Base-by-base conservation (phyloP, 805 yeast species). In the Yarrowia yakushimensis region DNA sequence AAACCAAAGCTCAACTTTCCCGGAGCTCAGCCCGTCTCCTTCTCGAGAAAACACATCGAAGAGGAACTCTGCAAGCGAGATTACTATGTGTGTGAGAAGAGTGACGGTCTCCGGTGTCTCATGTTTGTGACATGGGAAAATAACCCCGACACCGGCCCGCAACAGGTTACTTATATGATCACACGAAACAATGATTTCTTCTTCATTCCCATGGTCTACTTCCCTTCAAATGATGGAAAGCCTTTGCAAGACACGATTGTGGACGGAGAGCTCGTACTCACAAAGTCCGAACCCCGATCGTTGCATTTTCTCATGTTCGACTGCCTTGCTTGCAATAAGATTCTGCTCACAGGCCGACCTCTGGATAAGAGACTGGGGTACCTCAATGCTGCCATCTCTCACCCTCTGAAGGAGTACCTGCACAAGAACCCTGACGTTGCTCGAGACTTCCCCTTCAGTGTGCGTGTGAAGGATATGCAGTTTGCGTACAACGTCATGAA, bases 11-110 rank as follows among this genome's bases (percentile, higher is more conserved):
- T 81, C 17, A 68, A 74, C 1, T 92, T 92, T 69, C 96, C 97
- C 2, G 97, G 99, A 0, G 86, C 97, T 1, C 99, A 96, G 74
- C 99, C 99, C 0, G 89, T 93, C 2, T 89, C 97, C 25, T 92
- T 94, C 71, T 85, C 88, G 43, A 79, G 90, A 62, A 77, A 80
- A 33, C 97, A 93, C 74, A 77, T 94, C 23, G 72, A 72, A 3
- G 82, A 83, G 50, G 82, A 85, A 33, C 76, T 94, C 52, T 71
- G 81, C 70, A 75, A 79, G 3, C 85, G 85, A 64, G 98, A 96
- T 68, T 94, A 92, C 71, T 86, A 85, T 67, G 99, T 94, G 0
- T 96, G 99, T 76, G 99, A 94, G 70, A 94, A 94, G 72, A 84
- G 94, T 0, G 99, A 94, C 74, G 99, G 99, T 0, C 77, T 93